A percentile compares a stretch with the other conserved stretches of the same genome.
Evolutionary conservation across 495 filamentous ascomycete species (phyloP).

Genomic region (Eremomyces bilateralis): DNA sequence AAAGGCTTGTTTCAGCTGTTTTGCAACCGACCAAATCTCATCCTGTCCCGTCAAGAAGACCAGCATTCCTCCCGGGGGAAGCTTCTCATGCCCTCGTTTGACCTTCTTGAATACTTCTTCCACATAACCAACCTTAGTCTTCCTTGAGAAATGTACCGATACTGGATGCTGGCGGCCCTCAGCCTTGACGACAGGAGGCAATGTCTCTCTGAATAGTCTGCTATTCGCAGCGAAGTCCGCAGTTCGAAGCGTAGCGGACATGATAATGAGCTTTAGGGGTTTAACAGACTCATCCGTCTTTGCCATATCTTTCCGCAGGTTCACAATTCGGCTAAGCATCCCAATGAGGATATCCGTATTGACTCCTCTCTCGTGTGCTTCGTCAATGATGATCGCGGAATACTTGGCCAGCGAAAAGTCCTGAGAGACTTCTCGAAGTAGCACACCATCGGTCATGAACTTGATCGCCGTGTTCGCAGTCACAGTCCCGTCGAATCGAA

Average conservation of each 20-base stretch:
- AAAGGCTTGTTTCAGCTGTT: slow-evolving; percentile 53
- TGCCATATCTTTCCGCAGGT: not conserved
- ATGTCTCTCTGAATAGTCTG: slow-evolving; percentile 47
- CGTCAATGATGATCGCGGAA: slow-evolving; percentile 83
- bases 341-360: slow-evolving; percentile 96
- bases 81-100: slow-evolving; percentile 66
- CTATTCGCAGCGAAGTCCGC: slow-evolving; percentile 77
- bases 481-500: slow-evolving; percentile 66
- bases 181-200: slow-evolving; percentile 68
- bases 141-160: slow-evolving; percentile 67
- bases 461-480: slow-evolving; percentile 79
- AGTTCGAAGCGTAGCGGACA: slow-evolving; percentile 86
- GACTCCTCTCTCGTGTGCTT: slow-evolving; percentile 91
- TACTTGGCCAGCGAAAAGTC: slow-evolving; percentile 88
- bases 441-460: slow-evolving; percentile 97
- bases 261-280: slow-evolving; percentile 86
- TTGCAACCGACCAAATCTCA: slow-evolving; percentile 63
- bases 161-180: slow-evolving; percentile 91
- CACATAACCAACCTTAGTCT: slow-evolving; percentile 69
- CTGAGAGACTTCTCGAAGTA: slow-evolving; percentile 74
- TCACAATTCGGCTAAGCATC: slow-evolving; percentile 77
- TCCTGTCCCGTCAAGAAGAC: slow-evolving; percentile 92
- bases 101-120: slow-evolving; percentile 79
- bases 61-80: slow-evolving; percentile 79
- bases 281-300: slow-evolving; percentile 12